Percentiles rank a stretch among this genome's conserved stretches.
Conservation (phyloP, 179 eudicot genomes). For the Silene vulgaris region DNA sequence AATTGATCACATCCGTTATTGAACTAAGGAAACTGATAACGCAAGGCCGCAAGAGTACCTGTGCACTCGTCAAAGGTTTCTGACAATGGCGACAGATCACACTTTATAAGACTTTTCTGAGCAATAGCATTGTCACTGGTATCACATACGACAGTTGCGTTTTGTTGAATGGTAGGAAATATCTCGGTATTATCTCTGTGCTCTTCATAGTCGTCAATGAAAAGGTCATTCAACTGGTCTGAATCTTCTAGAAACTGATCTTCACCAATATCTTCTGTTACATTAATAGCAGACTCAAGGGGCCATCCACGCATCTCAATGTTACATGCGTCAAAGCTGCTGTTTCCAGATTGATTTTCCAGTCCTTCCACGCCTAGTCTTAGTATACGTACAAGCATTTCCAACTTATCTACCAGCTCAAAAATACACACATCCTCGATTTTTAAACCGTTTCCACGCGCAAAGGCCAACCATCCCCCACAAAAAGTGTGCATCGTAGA, state of each 20-base stretch:
- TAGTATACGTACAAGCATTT: conserved; percentile 68
- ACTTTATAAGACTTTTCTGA: conserved; percentile 23
- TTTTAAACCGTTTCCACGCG: conserved; percentile 64
- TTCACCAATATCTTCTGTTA: conserved; percentile 33
- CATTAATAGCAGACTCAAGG: conserved; percentile 27
- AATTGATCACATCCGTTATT: background rate
- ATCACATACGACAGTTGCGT: conserved; percentile 19
- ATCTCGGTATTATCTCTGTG: background rate
- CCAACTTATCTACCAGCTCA: conserved; percentile 62
- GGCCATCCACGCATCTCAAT: conserved; percentile 29
- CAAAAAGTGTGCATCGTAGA: conserved; percentile 57
- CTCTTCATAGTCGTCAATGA: conserved; percentile 14
- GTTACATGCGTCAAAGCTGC: conserved; percentile 22
- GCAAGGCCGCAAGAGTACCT: conserved; percentile 32
- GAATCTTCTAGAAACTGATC: conserved; percentile 21
- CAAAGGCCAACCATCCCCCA: conserved; percentile 88
- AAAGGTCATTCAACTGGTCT: conserved; percentile 21
- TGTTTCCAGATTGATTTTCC: conserved; percentile 37
- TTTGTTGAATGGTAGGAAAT: conserved; percentile 21
- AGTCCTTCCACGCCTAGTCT: conserved; percentile 52
- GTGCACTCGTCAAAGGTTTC: conserved; percentile 24
- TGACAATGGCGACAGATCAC: conserved; percentile 25
- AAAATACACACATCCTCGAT: conserved; percentile 77
- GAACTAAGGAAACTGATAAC: background rate
- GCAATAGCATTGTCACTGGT: conserved; percentile 23